Percentiles rank a stretch among this genome's conserved stretches.
These are phyloP conservation scores for Teunomyces gatunensis DNA, from an alignment of 805 yeast genomes.

Conservation along the genomic window DNA sequence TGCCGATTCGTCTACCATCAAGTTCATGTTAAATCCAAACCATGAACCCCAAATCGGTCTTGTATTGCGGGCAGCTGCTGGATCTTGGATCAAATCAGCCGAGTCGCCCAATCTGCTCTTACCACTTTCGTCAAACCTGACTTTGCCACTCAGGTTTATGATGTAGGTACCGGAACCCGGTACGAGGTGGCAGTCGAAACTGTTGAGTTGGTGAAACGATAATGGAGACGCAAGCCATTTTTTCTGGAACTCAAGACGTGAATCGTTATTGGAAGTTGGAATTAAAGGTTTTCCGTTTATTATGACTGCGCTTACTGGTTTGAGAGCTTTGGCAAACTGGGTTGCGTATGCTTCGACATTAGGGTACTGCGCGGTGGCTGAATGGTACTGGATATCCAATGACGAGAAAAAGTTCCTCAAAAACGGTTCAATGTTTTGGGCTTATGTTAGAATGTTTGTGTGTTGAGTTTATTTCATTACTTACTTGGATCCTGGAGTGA, in stretches of 20 bases:
- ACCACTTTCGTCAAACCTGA: slow-evolving; percentile 76
- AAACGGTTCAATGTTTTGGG: slow-evolving; percentile 40
- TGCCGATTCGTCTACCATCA: slow-evolving; percentile 56
- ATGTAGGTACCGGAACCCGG: slow-evolving; percentile 61
- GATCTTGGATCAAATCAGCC: slow-evolving; percentile 45
- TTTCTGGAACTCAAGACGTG: slow-evolving; percentile 53
- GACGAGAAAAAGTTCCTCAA: slow-evolving; percentile 32
- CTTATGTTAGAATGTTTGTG: slow-evolving; percentile 13
- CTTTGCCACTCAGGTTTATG: slow-evolving; percentile 55
- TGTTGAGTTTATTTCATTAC: slow-evolving; percentile 10
- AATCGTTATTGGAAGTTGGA: slow-evolving; percentile 17
- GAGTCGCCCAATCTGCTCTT: slow-evolving; percentile 62
- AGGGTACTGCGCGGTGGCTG: slow-evolving; percentile 20
- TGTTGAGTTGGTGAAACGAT: slow-evolving; percentile 62
- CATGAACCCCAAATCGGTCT: slow-evolving; percentile 66
- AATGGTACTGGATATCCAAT: slow-evolving; percentile 34
- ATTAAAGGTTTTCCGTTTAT: slow-evolving; percentile 57
- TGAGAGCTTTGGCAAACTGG: slow-evolving; percentile 50
- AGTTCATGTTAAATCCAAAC: slow-evolving; percentile 61
- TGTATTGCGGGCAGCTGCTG: slow-evolving; percentile 14
- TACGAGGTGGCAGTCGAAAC: slow-evolving; percentile 63
- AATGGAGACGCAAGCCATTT: slow-evolving; percentile 56
- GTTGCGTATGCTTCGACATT: slow-evolving; percentile 41
- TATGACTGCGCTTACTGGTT: slow-evolving; percentile 51
- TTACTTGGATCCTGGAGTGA: slow-evolving; percentile 22